Conservation (phyloP, 768 basidiomycete species). For the Leccinum variicolor region DNA sequence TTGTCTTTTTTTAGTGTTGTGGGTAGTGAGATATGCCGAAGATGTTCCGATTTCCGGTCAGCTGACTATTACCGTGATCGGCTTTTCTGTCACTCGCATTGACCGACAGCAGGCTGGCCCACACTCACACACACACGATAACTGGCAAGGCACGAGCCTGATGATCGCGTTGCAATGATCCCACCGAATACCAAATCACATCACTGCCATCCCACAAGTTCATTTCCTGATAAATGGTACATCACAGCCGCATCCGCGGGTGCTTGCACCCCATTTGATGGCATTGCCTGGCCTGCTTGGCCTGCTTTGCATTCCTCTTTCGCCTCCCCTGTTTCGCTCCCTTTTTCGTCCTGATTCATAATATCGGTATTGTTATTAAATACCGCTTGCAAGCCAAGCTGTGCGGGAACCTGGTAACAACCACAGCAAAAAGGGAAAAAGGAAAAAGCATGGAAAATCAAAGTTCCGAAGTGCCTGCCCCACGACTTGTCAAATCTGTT, state of each 20-base stretch:
- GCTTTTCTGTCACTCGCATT: neutral
- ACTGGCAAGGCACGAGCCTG: neutral
- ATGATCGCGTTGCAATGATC: neutral
- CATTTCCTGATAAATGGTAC: neutral
- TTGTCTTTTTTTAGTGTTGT: neutral
- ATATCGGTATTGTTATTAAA: neutral
- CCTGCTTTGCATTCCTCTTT: neutral
- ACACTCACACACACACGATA: neutral
- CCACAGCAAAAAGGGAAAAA: neutral
- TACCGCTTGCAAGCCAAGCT: neutral
- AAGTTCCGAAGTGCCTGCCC: neutral
- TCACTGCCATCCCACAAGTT: neutral
- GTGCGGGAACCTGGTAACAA: neutral
- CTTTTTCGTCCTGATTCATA: neutral
- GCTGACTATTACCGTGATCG: neutral
- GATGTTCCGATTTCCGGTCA: neutral
- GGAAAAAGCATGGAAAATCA: neutral
- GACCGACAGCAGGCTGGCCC: neutral
- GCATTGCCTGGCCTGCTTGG: neutral
- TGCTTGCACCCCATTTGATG: neutral
- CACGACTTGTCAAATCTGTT: neutral
- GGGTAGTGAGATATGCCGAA: constrained; percentile 1
- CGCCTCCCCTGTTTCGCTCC: neutral
- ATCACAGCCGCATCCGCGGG: neutral
- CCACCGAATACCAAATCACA: neutral